A percentile compares a stretch with the other conserved stretches of the same genome.
Evolutionary conservation across 108 stramenopile genomes (phyloP).

Genomic region (Chaetoceros muelleri): DNA sequence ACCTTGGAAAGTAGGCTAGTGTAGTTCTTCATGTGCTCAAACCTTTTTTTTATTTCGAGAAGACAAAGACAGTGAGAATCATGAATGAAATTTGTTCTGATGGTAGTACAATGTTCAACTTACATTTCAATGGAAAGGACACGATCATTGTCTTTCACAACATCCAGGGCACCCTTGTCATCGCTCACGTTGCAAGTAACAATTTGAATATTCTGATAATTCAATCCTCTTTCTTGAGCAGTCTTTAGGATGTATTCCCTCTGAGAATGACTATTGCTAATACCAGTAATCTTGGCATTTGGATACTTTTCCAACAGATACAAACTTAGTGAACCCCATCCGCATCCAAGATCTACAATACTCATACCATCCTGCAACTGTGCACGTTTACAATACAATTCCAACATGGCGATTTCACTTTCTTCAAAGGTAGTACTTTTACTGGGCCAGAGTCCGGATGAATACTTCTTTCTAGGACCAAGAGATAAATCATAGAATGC

Average conservation of each 20-base stretch:
- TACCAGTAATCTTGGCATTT: slow-evolving; percentile 53
- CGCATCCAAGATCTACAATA: slow-evolving; percentile 75
- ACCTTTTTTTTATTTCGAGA: slow-evolving; percentile 24
- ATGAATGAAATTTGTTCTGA: neutral
- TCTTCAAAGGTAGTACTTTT: slow-evolving; percentile 43
- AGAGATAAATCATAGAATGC: slow-evolving; percentile 81
- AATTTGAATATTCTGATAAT: slow-evolving; percentile 68
- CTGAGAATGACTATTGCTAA: slow-evolving; percentile 84
- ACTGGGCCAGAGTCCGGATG: slow-evolving; percentile 62
- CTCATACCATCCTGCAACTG: slow-evolving; percentile 79
- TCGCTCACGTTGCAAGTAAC: slow-evolving; percentile 76
- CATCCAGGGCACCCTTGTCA: slow-evolving; percentile 43
- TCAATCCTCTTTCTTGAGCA: slow-evolving; percentile 68
- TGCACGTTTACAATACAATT: slow-evolving; percentile 78
- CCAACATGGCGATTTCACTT: slow-evolving; percentile 81
- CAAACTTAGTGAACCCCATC: slow-evolving; percentile 94
- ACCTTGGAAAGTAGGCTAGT: slow-evolving; percentile 67
- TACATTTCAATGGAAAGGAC: slow-evolving; percentile 87
- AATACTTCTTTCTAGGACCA: slow-evolving; percentile 91
- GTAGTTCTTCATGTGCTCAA: slow-evolving; percentile 99
- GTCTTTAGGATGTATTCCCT: slow-evolving; percentile 75
- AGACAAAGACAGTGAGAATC: neutral
- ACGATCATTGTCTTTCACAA: slow-evolving; percentile 63
- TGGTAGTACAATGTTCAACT: too few relatives aligned
- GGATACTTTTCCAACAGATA: slow-evolving; percentile 50